Evolutionary conservation across 352 stramenopile genomes (phyloP).

Genomic region (Globisporangium uncinulatum): DNA sequence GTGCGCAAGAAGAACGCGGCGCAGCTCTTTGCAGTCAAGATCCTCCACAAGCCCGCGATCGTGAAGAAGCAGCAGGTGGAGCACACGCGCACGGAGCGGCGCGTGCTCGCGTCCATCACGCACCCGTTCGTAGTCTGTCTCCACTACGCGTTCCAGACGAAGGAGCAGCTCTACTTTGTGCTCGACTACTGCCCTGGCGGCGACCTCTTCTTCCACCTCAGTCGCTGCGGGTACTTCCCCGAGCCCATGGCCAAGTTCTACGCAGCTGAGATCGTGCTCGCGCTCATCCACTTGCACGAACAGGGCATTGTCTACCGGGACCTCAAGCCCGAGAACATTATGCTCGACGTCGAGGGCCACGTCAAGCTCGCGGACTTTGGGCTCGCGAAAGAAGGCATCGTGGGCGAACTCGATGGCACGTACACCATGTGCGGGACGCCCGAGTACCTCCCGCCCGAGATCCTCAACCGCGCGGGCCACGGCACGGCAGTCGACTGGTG

Average conservation of each 20-base stretch:
- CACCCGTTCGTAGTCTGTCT: constrained; percentile 88
- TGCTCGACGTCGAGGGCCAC: constrained; percentile 80
- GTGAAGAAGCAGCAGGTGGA: constrained; percentile 83
- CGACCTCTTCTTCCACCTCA: constrained; percentile 81
- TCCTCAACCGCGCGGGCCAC: constrained; percentile 73
- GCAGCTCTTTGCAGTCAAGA: constrained; percentile 82
- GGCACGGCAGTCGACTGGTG: constrained; percentile 83
- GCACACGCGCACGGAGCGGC: constrained; percentile 77
- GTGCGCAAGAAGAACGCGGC: constrained; percentile 73
- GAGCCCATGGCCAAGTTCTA: constrained; percentile 85
- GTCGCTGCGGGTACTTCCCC: constrained; percentile 68
- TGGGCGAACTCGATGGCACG: constrained; percentile 59
- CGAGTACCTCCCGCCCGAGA: constrained; percentile 80
- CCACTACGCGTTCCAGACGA: constrained; percentile 87
- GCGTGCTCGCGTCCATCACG: constrained; percentile 71
- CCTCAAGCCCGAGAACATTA: constrained; percentile 85
- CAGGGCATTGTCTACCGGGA: constrained; percentile 82
- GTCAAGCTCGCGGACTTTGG: constrained; percentile 83
- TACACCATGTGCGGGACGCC: constrained; percentile 87
- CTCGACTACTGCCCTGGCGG: constrained; percentile 83
- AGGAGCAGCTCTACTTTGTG: constrained; percentile 81
- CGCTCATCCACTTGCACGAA: constrained; percentile 81
- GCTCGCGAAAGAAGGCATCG: constrained; percentile 72
- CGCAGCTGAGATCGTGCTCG: constrained; percentile 76
- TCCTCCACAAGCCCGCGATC: constrained; percentile 72